Conservation (phyloP, 805 yeast genomes). For the Candida bentonensis region DNA sequence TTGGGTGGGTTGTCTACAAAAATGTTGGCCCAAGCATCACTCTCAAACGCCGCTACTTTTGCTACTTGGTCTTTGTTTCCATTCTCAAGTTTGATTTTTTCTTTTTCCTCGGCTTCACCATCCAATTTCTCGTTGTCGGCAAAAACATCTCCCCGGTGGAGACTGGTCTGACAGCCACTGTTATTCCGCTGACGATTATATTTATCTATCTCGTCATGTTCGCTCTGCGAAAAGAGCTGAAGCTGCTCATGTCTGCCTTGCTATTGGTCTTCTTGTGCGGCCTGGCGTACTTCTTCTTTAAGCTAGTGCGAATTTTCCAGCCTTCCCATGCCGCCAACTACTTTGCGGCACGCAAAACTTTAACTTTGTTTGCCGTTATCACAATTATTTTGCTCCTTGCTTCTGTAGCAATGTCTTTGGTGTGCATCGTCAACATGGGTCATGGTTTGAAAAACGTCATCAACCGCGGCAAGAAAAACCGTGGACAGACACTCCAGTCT, state of each 20-base stretch:
- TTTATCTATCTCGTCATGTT: constrained; percentile 25
- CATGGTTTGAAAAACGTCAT: constrained; percentile 15
- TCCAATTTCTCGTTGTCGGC: constrained; percentile 35
- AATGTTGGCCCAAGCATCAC: constrained; percentile 33
- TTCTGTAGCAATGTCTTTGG: constrained; percentile 20
- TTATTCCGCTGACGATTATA: constrained; percentile 30
- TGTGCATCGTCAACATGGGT: constrained; percentile 18
- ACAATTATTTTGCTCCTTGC: constrained; percentile 26
- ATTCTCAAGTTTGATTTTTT: constrained; percentile 29
- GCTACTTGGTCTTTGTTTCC: constrained; percentile 28
- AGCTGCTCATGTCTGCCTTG: constrained; percentile 17
- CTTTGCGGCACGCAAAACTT: constrained; percentile 29
- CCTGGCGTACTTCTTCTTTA: constrained; percentile 33
- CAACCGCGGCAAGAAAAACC: constrained; percentile 1
- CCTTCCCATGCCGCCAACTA: constrained; percentile 28
- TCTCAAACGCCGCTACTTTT: constrained; percentile 21
- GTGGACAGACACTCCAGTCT: neutral
- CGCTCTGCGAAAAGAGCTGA: constrained; percentile 25
- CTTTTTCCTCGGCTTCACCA: constrained; percentile 36
- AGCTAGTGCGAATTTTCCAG: constrained; percentile 31
- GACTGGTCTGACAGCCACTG: constrained; percentile 32
- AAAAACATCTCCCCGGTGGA: constrained; percentile 27
- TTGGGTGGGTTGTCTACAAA: constrained; percentile 35
- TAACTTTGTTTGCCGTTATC: constrained; percentile 31
- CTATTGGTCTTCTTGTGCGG: constrained; percentile 26